A percentile compares a stretch with the other conserved stretches of the same genome.
Evolutionary conservation across 1,284 basidiomycete genomes (phyloP).

Genomic region (Salmacisia buchloeana): DNA sequence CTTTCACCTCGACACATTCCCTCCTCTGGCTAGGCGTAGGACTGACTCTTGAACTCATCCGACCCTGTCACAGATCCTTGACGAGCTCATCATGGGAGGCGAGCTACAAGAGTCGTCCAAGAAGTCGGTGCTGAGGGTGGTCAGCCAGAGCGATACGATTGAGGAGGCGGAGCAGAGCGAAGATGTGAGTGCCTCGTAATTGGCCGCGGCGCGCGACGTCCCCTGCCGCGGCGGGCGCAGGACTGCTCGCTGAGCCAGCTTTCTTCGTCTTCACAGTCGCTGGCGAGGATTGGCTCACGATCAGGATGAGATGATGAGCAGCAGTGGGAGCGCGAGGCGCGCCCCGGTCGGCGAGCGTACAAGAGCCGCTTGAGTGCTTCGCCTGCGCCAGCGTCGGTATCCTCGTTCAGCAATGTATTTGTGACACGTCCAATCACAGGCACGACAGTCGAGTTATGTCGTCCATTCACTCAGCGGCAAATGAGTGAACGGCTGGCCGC

Average conservation of each 20-base stretch:
- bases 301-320: slow-evolving; percentile 22
- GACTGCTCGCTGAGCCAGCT: not conserved
- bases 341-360: too few species aligned
- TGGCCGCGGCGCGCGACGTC: slow-evolving; percentile 11
- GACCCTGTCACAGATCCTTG: slow-evolving; percentile 56
- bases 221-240: not conserved
- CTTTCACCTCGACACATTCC: slow-evolving; percentile 11
- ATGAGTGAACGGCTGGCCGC: too few species aligned
- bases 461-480: too few species aligned
- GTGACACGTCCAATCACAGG: too few species aligned
- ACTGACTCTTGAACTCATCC: too few species aligned
- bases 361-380: too few species aligned
- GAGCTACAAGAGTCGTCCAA: slow-evolving; percentile 98
- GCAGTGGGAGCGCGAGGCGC: too few species aligned
- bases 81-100: slow-evolving; percentile 95
- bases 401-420: too few species aligned
- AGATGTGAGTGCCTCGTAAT: slow-evolving; percentile 36
- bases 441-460: too few species aligned
- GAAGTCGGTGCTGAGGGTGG: slow-evolving; percentile 86
- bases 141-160: slow-evolving; percentile 54
- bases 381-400: too few species aligned
- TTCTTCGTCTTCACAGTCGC: slow-evolving; percentile 17
- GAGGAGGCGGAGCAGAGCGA: slow-evolving; percentile 51
- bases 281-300: slow-evolving; percentile 41
- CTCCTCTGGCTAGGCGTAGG: not conserved